Evolutionary conservation across 2,329 filamentous ascomycete species (phyloP), one percentile per base, ranked within the genome.

Genomic region (Aspergillus melleus): DNA sequence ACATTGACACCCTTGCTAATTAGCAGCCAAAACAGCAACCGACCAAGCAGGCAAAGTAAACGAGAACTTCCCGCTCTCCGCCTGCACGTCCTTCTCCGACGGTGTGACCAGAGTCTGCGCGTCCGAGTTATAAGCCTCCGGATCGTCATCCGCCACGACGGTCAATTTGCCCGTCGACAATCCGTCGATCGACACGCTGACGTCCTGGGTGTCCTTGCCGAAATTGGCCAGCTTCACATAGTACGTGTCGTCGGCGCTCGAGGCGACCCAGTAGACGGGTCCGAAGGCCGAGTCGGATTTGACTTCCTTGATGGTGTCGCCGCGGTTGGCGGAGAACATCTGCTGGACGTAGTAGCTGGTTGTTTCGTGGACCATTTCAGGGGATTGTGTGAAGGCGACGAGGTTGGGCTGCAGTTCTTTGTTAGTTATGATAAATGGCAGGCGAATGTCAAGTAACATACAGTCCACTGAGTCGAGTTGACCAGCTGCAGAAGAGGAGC

Each of bases 321-420:
- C 70, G 0, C 65, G 65, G 58, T 68, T 65, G 12, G 46, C 49
- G 6, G 69, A 68, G 60, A 73, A 71, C 55, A 73, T 62, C 29
- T 70, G 63, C 52, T 72, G 68, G 36, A 70, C 66, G 44, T 68
- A 70, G 63, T 72, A 72, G 58, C 67, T 70, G n/a, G 64, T 67
- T 5, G 66, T 66, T 19, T 68, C 62, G 19, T 68, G 61, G 26
- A 69, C 61, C 26, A 59, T 54, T 12, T 66, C 56, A 6, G 64
- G 66, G 44, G 55, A 56, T 49, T 68, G 63, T 5, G 64, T 64
- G 52, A 69, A 70, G 14, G 61, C 57, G 52, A 72, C 65, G 36
- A 72, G 57, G 50, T 71, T 63, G 10, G 70, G 70, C 62, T 70
- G 44, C 19, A 47, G 29, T 29, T 24, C 12, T 1, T 22, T 22